phyloP scores from a whole-genome alignment of 1,284 basidiomycete genomes.

The Fomitopsis pinicola region DNA sequence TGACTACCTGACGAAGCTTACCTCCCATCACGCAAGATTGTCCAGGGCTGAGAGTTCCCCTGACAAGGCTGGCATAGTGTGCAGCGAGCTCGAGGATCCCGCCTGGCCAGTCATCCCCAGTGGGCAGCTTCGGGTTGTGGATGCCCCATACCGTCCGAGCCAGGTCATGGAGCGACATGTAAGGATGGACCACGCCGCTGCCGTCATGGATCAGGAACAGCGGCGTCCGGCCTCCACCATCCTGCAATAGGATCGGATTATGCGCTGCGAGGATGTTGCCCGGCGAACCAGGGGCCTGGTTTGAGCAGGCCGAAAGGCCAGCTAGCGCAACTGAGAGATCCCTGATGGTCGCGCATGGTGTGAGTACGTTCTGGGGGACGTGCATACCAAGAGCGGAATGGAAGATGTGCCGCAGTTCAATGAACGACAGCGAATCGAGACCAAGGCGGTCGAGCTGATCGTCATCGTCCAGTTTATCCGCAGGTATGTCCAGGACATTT shows the following conservation, averaged over 20 bases:
- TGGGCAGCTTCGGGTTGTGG: slow-evolving; percentile 48
- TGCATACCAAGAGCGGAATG: slow-evolving; percentile 34
- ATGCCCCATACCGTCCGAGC: slow-evolving; percentile 56
- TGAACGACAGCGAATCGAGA: slow-evolving; percentile 59
- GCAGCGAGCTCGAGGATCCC: slow-evolving; percentile 48
- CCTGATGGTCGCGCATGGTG: slow-evolving; percentile 6
- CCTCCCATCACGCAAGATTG: slow-evolving; percentile 54
- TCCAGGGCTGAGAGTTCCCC: slow-evolving; percentile 19
- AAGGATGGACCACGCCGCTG: slow-evolving; percentile 54
- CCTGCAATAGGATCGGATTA: slow-evolving; percentile 35
- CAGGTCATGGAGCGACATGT: slow-evolving; percentile 43
- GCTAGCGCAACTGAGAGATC: slow-evolving; percentile 5
- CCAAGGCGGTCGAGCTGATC: slow-evolving; percentile 45
- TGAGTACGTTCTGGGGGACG: slow-evolving; percentile 27
- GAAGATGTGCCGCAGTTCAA: slow-evolving; percentile 49
- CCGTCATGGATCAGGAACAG: slow-evolving; percentile 71
- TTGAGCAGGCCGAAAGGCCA: background rate
- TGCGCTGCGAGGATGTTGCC: background rate
- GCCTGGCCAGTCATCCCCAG: slow-evolving; percentile 40
- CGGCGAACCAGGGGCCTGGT: background rate
- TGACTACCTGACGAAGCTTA: slow-evolving; percentile 23
- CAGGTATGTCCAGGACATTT: slow-evolving; percentile 41
- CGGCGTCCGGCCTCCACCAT: slow-evolving; percentile 27
- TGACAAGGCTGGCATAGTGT: slow-evolving; percentile 42
- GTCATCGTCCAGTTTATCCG: slow-evolving; percentile 37